Conservation (phyloP, 2,329 filamentous ascomycete genomes). For the Trichoderma oligosporum region DNA sequence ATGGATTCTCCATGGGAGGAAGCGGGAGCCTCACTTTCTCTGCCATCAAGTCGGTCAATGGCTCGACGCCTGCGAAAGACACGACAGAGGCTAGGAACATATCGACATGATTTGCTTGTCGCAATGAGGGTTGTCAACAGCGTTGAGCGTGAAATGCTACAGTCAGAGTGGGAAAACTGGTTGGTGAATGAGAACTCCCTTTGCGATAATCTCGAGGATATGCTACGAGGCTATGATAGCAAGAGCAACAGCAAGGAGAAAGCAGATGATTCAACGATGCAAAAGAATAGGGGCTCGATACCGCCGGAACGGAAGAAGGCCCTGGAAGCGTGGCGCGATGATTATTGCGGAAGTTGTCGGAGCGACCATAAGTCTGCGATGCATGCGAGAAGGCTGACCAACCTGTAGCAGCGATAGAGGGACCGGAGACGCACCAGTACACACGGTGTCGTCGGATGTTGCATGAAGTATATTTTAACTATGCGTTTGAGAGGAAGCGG, state of each 20-base stretch:
- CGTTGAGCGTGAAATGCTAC: conserved; percentile 80
- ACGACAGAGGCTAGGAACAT: conserved; percentile 76
- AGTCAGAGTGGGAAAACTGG: conserved; percentile 93
- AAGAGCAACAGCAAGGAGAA: conserved; percentile 22
- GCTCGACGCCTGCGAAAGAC: conserved; percentile 69
- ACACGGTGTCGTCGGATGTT: not conserved
- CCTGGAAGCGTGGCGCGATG: conserved; percentile 48
- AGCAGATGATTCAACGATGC: conserved; percentile 26
- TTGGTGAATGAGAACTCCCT: conserved; percentile 71
- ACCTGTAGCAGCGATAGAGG: conserved; percentile 16
- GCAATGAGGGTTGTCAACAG: conserved; percentile 86
- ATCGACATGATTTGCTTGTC: conserved; percentile 86
- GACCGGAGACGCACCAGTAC: not conserved
- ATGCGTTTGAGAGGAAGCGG: conserved; percentile 7
- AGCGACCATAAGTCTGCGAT: conserved; percentile 39
- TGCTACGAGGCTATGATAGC: conserved; percentile 37
- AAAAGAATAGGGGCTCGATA: conserved; percentile 34
- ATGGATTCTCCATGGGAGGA: conserved; percentile 55
- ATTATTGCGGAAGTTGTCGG: conserved; percentile 55
- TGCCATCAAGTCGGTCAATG: conserved; percentile 49
- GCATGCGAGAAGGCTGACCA: conserved; percentile 30
- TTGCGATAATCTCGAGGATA: conserved; percentile 60
- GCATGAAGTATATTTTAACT: not conserved
- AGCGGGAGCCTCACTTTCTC: conserved; percentile 46
- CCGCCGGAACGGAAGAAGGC: conserved; percentile 33